These are phyloP conservation scores for Besnoitia besnoiti DNA, from an alignment of 169 alveolate species.

Conservation along the genomic window DNA sequence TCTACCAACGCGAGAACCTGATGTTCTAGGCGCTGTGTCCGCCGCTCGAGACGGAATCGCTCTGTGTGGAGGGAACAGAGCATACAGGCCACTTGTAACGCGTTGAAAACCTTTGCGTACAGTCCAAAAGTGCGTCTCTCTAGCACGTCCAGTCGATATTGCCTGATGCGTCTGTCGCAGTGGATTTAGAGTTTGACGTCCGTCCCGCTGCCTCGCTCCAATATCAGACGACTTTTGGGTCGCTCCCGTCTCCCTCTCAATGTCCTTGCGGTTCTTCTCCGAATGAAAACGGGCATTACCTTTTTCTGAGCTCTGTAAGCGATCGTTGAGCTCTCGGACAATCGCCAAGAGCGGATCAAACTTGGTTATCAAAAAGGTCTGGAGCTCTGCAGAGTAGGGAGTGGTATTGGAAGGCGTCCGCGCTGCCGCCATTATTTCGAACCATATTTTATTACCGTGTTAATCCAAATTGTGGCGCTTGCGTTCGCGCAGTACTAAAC, in stretches of 20 bases:
- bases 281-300: constrained; percentile 67
- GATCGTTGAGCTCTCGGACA: constrained; percentile 88
- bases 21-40: constrained; percentile 50
- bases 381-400: constrained; percentile 82
- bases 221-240: too few relatives aligned
- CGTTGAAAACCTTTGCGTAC: too few relatives aligned
- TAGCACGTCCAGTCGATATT: too few relatives aligned
- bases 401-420: constrained; percentile 67
- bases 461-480: too few relatives aligned
- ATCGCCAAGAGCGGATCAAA: constrained; percentile 89
- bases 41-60: constrained; percentile 39
- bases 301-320: constrained; percentile 86
- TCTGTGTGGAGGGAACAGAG: constrained; percentile 38
- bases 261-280: too few relatives aligned
- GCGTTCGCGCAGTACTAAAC: too few relatives aligned
- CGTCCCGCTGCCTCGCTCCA: too few relatives aligned
- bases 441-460: too few relatives aligned
- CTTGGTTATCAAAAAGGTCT: constrained; percentile 87
- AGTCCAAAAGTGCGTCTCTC: too few relatives aligned
- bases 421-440: constrained; percentile 37
- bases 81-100: neutral
- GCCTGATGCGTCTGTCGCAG: too few relatives aligned
- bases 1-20: constrained; percentile 25
- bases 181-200: too few relatives aligned
- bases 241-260: too few relatives aligned